Conservation (phyloP, 148 eudicot genomes). For the Amaranthus palmeri region DNA sequence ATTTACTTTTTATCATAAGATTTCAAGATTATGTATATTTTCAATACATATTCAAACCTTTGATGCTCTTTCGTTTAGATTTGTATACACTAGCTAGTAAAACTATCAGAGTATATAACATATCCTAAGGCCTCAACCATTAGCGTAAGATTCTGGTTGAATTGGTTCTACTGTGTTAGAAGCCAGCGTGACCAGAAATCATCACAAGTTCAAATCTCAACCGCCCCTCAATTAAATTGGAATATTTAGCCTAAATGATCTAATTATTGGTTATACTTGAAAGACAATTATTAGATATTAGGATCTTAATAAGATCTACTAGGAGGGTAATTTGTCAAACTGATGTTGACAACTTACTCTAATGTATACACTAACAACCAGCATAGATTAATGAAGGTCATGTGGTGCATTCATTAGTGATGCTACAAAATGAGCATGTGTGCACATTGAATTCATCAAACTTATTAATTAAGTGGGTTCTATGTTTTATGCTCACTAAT, state of each 20-base stretch:
- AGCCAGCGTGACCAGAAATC: too few species aligned
- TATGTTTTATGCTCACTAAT: not conserved
- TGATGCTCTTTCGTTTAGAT: too few species aligned
- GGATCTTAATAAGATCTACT: not conserved
- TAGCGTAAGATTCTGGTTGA: too few species aligned
- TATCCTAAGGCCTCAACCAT: too few species aligned
- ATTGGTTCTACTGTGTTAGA: too few species aligned
- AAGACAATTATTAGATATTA: too few species aligned
- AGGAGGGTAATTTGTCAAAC: not conserved
- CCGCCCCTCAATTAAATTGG: too few species aligned
- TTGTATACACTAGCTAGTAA: too few species aligned
- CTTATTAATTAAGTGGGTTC: not conserved
- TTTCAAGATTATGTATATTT: not conserved
- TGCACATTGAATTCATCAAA: conserved; percentile 16
- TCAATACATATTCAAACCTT: not conserved
- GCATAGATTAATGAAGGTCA: not conserved
- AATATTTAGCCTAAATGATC: too few species aligned
- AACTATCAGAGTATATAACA: too few species aligned
- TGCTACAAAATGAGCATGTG: conserved; percentile 1
- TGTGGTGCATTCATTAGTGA: conserved; percentile 15
- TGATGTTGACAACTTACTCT: not conserved
- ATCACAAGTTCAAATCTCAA: too few species aligned
- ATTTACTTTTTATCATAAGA: not conserved
- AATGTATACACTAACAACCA: conserved; percentile 1
- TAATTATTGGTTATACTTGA: too few species aligned